A percentile compares a stretch with the other conserved stretches of the same genome.
These are phyloP conservation scores for Cercospora sojina DNA, from an alignment of 2,329 filamentous ascomycete species.

Conservation along the genomic window DNA sequence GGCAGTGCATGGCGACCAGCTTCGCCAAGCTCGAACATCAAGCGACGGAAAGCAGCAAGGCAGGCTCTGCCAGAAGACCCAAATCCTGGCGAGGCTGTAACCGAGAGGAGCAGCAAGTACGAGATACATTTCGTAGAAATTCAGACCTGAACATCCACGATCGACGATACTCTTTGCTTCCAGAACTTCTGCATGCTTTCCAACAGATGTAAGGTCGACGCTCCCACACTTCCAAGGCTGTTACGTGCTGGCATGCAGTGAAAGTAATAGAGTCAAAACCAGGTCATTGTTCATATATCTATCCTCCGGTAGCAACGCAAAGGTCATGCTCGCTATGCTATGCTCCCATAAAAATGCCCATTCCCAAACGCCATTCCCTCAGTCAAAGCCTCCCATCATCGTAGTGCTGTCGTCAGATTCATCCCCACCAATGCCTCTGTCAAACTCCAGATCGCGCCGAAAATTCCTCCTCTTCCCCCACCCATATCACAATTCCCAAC, in stretches of 20 bases:
- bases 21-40: not conserved
- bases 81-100: not conserved
- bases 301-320: not conserved
- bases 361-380: not conserved
- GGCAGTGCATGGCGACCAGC: not conserved
- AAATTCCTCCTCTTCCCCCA: not conserved
- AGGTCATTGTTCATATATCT: not conserved
- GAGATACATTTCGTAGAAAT: not conserved
- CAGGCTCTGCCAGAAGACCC: not conserved
- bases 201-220: no score
- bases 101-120: not conserved
- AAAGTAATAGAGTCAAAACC: not conserved
- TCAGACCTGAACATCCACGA: not conserved
- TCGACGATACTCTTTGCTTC: not conserved
- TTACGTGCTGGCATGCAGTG: not conserved
- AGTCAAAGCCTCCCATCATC: not conserved
- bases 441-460: no score
- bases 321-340: not conserved
- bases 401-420: not conserved
- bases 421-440: not conserved
- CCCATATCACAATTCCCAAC: not conserved
- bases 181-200: not conserved
- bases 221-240: not conserved
- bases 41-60: not conserved
- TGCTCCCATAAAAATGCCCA: not conserved